Percentiles rank a stretch among this genome's conserved stretches.
phyloP scores from a whole-genome alignment of 1,284 basidiomycete species.

The Ceratobasidium sp. region DNA sequence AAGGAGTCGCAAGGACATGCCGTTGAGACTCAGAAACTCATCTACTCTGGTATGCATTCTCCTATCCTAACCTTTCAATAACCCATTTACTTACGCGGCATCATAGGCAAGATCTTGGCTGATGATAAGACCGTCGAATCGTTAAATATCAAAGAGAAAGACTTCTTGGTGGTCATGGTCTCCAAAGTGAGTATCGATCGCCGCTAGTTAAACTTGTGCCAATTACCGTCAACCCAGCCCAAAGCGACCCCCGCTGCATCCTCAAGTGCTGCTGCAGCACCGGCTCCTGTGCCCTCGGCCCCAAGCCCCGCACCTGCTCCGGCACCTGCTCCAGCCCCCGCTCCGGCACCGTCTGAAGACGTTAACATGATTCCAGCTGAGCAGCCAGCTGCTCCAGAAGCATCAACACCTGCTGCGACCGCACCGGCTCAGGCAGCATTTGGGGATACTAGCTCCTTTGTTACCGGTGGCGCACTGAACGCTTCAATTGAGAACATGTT shows the following conservation, averaged over 20 bases:
- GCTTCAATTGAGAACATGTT: slow-evolving; percentile 83
- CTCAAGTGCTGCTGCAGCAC: slow-evolving; percentile 56
- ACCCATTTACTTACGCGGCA: slow-evolving; percentile 19
- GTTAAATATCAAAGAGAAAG: slow-evolving; percentile 97
- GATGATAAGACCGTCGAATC: slow-evolving; percentile 91
- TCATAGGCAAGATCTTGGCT: slow-evolving; percentile 87
- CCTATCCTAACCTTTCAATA: neutral
- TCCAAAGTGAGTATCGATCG: slow-evolving; percentile 76
- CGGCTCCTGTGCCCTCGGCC: slow-evolving; percentile 56
- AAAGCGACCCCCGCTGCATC: slow-evolving; percentile 57
- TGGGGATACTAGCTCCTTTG: slow-evolving; percentile 69
- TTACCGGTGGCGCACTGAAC: slow-evolving; percentile 83
- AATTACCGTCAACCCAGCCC: slow-evolving; percentile 45
- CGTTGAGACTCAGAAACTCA: slow-evolving; percentile 87
- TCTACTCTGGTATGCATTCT: slow-evolving; percentile 81
- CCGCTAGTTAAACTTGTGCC: too few species aligned
- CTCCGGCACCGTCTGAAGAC: slow-evolving; percentile 56
- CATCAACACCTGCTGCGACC: slow-evolving; percentile 55
- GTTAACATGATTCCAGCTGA: slow-evolving; percentile 51
- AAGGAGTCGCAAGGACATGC: slow-evolving; percentile 80
- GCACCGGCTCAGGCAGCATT: slow-evolving; percentile 56
- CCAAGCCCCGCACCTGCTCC: slow-evolving; percentile 57
- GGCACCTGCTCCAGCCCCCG: slow-evolving; percentile 56
- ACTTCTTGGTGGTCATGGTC: slow-evolving; percentile 99
- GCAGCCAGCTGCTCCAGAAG: slow-evolving; percentile 57